Evolutionary conservation across 495 filamentous ascomycete species (phyloP).

Genomic region (Poronia punctata): DNA sequence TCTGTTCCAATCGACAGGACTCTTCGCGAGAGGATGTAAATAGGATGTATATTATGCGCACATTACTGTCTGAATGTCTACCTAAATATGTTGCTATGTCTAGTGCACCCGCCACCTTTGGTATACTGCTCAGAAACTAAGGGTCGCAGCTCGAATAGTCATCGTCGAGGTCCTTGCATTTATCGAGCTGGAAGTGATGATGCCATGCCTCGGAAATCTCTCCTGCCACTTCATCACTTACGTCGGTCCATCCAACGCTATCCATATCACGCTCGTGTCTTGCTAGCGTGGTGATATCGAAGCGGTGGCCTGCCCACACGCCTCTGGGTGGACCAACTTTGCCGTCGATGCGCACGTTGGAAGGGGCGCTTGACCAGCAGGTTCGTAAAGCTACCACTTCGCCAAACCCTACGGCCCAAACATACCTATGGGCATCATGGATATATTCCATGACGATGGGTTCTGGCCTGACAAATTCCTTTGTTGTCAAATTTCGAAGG

Average conservation of each 20-base stretch:
- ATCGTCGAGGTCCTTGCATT: no score
- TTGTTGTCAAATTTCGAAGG: conserved; percentile 25
- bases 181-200: no score
- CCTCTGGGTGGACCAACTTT: conserved; percentile 8
- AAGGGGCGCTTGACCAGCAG: conserved; percentile 12
- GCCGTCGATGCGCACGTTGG: background rate
- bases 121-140: no score
- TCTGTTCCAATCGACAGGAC: no score
- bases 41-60: no score
- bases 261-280: conserved; percentile 5
- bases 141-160: no score
- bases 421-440: conserved; percentile 9
- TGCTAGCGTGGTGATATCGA: conserved; percentile 11
- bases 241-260: conserved; percentile 4
- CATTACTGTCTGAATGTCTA: no score
- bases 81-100: no score
- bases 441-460: conserved; percentile 17
- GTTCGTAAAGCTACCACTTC: conserved; percentile 14
- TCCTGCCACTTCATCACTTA: conserved; percentile 4
- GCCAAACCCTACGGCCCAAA: conserved; percentile 13
- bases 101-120: no score
- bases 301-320: conserved; percentile 21
- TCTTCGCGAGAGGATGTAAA: no score
- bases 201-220: conserved; percentile 6
- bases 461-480: conserved; percentile 21